Conservation (phyloP, 2,329 filamentous ascomycete genomes). For the Simplicillium sp. region DNA sequence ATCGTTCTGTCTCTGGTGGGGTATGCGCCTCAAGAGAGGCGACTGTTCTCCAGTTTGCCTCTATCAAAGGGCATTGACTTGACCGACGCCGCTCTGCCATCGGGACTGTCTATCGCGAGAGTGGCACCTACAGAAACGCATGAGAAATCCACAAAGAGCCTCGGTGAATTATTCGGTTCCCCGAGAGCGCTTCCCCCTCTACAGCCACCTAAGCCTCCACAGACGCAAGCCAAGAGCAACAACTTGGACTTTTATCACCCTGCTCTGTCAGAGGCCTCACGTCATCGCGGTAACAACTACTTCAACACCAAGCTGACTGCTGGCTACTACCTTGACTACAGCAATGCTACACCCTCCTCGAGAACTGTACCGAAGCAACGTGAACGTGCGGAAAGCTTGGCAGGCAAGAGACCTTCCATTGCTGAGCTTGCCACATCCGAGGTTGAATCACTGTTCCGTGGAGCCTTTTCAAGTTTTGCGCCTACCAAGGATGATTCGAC, state of each 20-base stretch:
- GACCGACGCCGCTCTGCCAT: constrained; percentile 50
- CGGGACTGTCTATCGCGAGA: constrained; percentile 50
- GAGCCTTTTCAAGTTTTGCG: constrained; percentile 73
- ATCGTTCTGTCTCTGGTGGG: constrained; percentile 69
- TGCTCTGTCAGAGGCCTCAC: constrained; percentile 45
- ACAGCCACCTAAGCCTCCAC: constrained; percentile 63
- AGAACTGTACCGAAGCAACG: constrained; percentile 54
- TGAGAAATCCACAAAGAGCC: constrained; percentile 46
- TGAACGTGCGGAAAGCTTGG: constrained; percentile 61
- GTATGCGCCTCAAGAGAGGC: constrained; percentile 62
- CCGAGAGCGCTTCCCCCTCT: constrained; percentile 55
- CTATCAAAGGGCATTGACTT: constrained; percentile 18
- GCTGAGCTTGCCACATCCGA: constrained; percentile 52
- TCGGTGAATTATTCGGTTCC: constrained; percentile 67
- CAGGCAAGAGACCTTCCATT: constrained; percentile 45
- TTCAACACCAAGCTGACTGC: constrained; percentile 55
- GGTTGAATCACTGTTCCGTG: constrained; percentile 65
- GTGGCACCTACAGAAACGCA: constrained; percentile 22
- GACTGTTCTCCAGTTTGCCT: constrained; percentile 78
- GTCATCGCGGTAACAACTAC: constrained; percentile 49
- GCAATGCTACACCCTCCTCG: constrained; percentile 49
- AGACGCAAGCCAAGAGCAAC: constrained; percentile 56
- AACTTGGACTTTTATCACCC: constrained; percentile 43
- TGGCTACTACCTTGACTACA: constrained; percentile 63
- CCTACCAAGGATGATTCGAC: constrained; percentile 65